Evolutionary conservation across 371 early-diverging fungal genomes (phyloP).

Genomic region (Dichotomocladium elegans): DNA sequence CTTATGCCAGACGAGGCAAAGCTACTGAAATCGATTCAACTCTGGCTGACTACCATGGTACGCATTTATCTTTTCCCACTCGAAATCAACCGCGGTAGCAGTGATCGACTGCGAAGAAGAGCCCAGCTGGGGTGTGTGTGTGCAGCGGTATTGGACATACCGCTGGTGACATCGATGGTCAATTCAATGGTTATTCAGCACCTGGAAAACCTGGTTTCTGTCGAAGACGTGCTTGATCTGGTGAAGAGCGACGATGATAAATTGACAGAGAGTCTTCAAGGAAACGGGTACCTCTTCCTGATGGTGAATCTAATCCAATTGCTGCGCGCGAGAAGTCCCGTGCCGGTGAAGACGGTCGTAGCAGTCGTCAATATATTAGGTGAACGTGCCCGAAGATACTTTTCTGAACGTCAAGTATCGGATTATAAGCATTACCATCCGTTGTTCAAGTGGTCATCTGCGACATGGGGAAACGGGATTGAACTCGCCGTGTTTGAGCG

Average conservation of each 20-base stretch:
- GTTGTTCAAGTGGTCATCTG: slow-evolving; percentile 60
- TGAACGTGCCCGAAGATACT: slow-evolving; percentile 30
- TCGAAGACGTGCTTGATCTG: not conserved
- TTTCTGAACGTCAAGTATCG: slow-evolving; percentile 43
- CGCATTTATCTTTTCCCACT: slow-evolving; percentile 45
- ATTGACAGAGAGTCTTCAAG: slow-evolving; percentile 16
- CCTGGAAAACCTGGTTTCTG: slow-evolving; percentile 10
- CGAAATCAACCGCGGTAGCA: slow-evolving; percentile 26
- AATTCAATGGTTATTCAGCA: slow-evolving; percentile 17
- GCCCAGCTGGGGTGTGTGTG: slow-evolving; percentile 14
- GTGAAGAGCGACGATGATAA: slow-evolving; percentile 2
- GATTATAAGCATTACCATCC: slow-evolving; percentile 56
- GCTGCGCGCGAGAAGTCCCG: slow-evolving; percentile 11
- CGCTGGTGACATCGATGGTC: slow-evolving; percentile 15
- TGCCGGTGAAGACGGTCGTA: slow-evolving; percentile 10
- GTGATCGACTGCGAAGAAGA: not conserved
- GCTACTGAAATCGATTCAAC: slow-evolving; percentile 27
- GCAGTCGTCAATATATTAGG: slow-evolving; percentile 29
- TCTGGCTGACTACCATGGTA: slow-evolving; percentile 54
- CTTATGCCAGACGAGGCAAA: slow-evolving; percentile 23
- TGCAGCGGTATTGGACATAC: slow-evolving; percentile 19
- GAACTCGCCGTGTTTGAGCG: slow-evolving; percentile 35
- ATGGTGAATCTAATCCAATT: slow-evolving; percentile 52
- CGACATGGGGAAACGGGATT: slow-evolving; percentile 36
- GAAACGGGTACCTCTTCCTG: slow-evolving; percentile 55